Percentiles rank a stretch among this genome's conserved stretches.
These are phyloP conservation scores for Byssochlamys sp. DNA, from an alignment of 2,329 filamentous ascomycete genomes.

Conservation along the genomic window DNA sequence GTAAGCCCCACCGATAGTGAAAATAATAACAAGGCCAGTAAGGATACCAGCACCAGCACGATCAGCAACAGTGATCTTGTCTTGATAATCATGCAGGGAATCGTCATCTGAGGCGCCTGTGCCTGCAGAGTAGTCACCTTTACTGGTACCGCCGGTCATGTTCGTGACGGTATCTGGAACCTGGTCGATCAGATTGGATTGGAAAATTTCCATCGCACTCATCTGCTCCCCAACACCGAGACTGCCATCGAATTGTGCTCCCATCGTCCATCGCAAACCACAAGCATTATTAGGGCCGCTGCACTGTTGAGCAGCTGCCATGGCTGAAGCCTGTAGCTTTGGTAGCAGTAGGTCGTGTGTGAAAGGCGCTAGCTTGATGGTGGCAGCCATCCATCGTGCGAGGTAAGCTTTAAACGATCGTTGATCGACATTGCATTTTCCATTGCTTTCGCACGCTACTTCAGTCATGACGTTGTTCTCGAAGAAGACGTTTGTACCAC, in stretches of 20 bases:
- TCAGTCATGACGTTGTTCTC: constrained; percentile 48
- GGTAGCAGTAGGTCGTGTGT: constrained; percentile 43
- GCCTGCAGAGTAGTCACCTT: neutral
- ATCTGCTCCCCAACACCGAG: constrained; percentile 32
- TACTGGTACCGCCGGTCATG: constrained; percentile 2
- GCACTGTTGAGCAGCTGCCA: constrained; percentile 47
- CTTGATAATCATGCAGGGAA: neutral
- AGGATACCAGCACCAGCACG: constrained; percentile 16
- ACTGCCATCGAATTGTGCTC: constrained; percentile 23
- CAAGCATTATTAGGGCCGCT: constrained; percentile 38
- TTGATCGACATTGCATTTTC: constrained; percentile 54
- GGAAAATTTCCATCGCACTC: constrained; percentile 14
- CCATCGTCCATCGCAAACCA: constrained; percentile 30
- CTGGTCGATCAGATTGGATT: constrained; percentile 11
- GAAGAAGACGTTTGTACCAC: constrained; percentile 44
- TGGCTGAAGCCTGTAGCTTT: constrained; percentile 44
- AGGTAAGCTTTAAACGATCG: constrained; percentile 59
- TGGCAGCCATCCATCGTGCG: constrained; percentile 49
- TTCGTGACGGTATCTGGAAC: constrained; percentile 2
- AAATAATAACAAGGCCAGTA: constrained; percentile 12
- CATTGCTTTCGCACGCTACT: constrained; percentile 47
- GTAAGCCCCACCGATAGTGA: constrained; percentile 14
- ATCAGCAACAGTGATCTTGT: constrained; percentile 12
- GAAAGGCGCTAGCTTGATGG: constrained; percentile 50
- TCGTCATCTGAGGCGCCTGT: neutral